These are phyloP conservation scores for Pyrenula massariospora DNA, from an alignment of 495 filamentous ascomycete genomes.

Conservation along the genomic window DNA sequence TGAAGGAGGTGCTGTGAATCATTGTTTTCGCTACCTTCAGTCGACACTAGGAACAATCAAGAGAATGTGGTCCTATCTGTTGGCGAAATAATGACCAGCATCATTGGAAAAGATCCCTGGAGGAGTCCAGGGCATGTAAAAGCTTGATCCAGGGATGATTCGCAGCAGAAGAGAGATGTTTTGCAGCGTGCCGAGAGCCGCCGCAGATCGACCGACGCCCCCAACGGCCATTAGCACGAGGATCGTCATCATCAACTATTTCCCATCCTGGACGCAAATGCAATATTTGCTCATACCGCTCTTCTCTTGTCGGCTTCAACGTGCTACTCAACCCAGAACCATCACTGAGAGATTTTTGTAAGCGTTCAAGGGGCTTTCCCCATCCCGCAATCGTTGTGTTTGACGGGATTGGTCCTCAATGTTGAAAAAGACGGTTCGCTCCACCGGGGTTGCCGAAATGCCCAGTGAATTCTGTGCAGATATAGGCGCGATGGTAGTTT, in stretches of 20 bases:
- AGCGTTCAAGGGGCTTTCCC: neutral
- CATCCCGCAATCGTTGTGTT: neutral
- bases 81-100: neutral
- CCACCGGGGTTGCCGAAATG: no score
- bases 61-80: no score
- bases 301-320: neutral
- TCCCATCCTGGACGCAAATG: neutral
- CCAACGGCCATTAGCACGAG: neutral
- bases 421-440: neutral
- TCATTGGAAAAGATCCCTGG: neutral
- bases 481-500: no score
- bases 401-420: neutral
- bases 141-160: neutral
- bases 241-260: neutral
- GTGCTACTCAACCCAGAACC: neutral
- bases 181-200: no score
- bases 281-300: neutral
- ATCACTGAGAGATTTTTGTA: neutral
- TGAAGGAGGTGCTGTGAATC: no score
- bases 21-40: no score
- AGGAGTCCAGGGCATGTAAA: neutral
- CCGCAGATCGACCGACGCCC: neutral
- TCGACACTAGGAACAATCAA: no score
- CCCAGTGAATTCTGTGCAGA: no score
- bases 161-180: no score